phyloP scores from a whole-genome alignment of 2,329 filamentous ascomycete genomes.

The Paraphoma sp. region DNA sequence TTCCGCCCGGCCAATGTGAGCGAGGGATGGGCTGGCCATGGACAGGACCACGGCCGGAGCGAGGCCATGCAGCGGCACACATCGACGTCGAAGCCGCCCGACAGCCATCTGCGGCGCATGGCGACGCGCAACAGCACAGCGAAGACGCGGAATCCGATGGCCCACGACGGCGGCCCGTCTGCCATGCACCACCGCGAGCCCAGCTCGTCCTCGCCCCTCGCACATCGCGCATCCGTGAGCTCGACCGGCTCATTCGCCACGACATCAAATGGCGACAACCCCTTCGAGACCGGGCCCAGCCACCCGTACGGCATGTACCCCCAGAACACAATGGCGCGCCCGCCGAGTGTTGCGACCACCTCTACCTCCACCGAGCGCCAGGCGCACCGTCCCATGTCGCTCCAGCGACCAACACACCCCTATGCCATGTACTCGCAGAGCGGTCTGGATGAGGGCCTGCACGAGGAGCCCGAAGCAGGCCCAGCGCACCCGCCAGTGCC shows the following conservation, averaged over 20 bases:
- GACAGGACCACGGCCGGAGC: slow-evolving; percentile 33
- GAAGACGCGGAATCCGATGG: slow-evolving; percentile 36
- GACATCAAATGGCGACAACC: slow-evolving; percentile 61
- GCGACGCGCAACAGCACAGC: slow-evolving; percentile 47
- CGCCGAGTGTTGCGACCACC: slow-evolving; percentile 73
- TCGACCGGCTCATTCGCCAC: slow-evolving; percentile 52
- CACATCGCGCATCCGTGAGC: slow-evolving; percentile 46
- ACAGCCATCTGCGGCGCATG: slow-evolving; percentile 35
- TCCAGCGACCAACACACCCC: slow-evolving; percentile 77
- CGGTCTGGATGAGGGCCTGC: slow-evolving; percentile 60
- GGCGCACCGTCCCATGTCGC: slow-evolving; percentile 63
- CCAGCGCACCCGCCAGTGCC: slow-evolving; percentile 43
- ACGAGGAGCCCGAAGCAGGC: slow-evolving; percentile 34
- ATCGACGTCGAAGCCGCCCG: slow-evolving; percentile 27
- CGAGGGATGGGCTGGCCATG: slow-evolving; percentile 22
- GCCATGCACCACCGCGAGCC: slow-evolving; percentile 25
- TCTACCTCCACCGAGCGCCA: slow-evolving; percentile 73
- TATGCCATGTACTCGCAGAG: slow-evolving; percentile 88
- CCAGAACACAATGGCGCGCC: slow-evolving; percentile 65
- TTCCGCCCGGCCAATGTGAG: slow-evolving; percentile 49
- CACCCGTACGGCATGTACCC: slow-evolving; percentile 87
- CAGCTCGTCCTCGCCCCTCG: slow-evolving; percentile 34
- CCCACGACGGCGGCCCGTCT: slow-evolving; percentile 28
- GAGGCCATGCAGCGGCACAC: slow-evolving; percentile 30
- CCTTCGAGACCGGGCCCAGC: slow-evolving; percentile 77